Evolutionary conservation across 495 filamentous ascomycete genomes (phyloP).

Genomic region (Talaromyces trachyspermus): DNA sequence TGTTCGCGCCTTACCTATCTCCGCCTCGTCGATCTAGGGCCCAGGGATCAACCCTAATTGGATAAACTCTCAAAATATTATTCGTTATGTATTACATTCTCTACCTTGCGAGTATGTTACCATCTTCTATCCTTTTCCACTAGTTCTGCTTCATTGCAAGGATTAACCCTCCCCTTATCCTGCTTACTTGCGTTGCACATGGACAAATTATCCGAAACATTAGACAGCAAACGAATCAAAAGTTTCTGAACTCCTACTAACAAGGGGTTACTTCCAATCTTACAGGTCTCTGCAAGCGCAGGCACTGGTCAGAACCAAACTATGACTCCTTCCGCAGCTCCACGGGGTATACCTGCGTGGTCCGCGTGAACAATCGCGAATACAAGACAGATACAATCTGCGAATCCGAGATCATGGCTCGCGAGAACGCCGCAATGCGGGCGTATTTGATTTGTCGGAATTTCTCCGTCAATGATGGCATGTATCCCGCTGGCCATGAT

Average conservation of each 20-base stretch:
- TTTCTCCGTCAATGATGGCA: conserved; percentile 96
- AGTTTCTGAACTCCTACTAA: too few relatives aligned
- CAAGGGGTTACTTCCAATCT: too few relatives aligned
- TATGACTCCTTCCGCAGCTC: conserved; percentile 71
- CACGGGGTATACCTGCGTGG: conserved; percentile 79
- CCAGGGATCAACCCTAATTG: conserved; percentile 2
- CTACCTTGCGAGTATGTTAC: conserved; percentile 61
- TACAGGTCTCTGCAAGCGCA: conserved; percentile 90
- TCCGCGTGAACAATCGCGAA: conserved; percentile 92
- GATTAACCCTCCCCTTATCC: too few relatives aligned
- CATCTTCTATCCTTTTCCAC: not conserved
- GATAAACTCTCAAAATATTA: not conserved
- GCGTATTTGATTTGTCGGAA: conserved; percentile 98
- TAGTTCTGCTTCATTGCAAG: not conserved
- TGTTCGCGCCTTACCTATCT: conserved; percentile 1
- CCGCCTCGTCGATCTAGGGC: not conserved
- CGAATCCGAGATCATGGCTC: conserved; percentile 71
- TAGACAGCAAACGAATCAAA: too few relatives aligned
- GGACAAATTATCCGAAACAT: too few relatives aligned
- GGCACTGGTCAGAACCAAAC: conserved; percentile 87
- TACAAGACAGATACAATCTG: conserved; percentile 88
- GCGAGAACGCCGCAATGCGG: conserved; percentile 92
- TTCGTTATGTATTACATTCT: conserved; percentile 58
- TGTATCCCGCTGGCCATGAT: conserved; percentile 68
- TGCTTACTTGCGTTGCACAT: too few relatives aligned